Conservation (phyloP, 2,329 filamentous ascomycete genomes). For the Colletotrichum lupini region DNA sequence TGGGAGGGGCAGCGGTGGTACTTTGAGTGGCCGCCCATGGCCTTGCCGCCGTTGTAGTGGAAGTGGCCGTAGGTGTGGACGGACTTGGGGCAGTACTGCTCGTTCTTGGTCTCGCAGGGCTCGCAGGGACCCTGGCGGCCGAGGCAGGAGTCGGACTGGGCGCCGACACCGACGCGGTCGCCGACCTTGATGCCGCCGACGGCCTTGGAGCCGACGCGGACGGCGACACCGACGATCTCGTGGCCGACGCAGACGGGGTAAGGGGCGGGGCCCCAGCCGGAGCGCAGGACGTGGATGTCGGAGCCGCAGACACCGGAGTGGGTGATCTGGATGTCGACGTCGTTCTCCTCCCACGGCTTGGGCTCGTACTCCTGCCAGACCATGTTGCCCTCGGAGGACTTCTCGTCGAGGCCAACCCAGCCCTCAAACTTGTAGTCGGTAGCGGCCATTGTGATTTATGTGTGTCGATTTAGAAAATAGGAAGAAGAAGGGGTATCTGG, state of each 20-base stretch:
- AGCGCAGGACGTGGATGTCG: slow-evolving; percentile 68
- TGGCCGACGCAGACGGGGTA: slow-evolving; percentile 37
- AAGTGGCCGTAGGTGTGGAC: slow-evolving; percentile 60
- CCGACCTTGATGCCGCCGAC: slow-evolving; percentile 60
- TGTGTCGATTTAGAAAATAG: neutral
- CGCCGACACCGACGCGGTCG: slow-evolving; percentile 69
- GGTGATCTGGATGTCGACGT: slow-evolving; percentile 73
- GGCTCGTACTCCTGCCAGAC: slow-evolving; percentile 67
- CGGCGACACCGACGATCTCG: slow-evolving; percentile 60
- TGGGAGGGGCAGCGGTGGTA: slow-evolving; percentile 48
- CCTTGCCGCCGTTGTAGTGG: slow-evolving; percentile 46
- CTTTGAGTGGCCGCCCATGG: slow-evolving; percentile 50
- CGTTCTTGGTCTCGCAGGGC: slow-evolving; percentile 52
- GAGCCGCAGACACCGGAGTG: slow-evolving; percentile 75
- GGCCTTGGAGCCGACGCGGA: slow-evolving; percentile 56
- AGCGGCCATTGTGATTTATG: slow-evolving; percentile 40
- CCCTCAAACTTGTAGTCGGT: slow-evolving; percentile 61
- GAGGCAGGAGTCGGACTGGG: slow-evolving; percentile 66
- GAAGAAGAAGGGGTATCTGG: neutral
- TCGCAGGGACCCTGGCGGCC: slow-evolving; percentile 45
- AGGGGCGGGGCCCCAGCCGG: slow-evolving; percentile 56
- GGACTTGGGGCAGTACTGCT: slow-evolving; percentile 50
- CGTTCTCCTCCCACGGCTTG: slow-evolving; percentile 73
- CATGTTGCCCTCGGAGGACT: slow-evolving; percentile 62
- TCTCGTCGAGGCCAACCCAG: slow-evolving; percentile 57